phyloP scores from a whole-genome alignment of 345 rosid genomes.

The Arabidopsis thaliana region TAIR10.1 NC_003076.8:21968501-21969000 shows the following conservation, averaged over 20 bases:
- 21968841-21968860: no score
- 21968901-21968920: no score
- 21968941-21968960: neutral
- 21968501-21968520: slow-evolving; percentile 7
- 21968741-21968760: neutral
- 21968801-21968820: neutral
- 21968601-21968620: neutral
- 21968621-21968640: neutral
- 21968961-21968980: no score
- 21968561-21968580: neutral
- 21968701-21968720: neutral
- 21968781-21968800: no score
- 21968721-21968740: neutral
- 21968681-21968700: neutral
- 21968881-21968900: no score
- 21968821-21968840: no score
- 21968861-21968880: no score
- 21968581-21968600: neutral
- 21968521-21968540: neutral
- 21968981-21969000: neutral
- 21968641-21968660: neutral
- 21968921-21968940: neutral
- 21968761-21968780: neutral
- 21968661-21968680: neutral
- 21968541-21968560: no score